These are phyloP conservation scores for Colletotrichum sp. DNA, from an alignment of 2,329 filamentous ascomycete species.

Conservation along the genomic window DNA sequence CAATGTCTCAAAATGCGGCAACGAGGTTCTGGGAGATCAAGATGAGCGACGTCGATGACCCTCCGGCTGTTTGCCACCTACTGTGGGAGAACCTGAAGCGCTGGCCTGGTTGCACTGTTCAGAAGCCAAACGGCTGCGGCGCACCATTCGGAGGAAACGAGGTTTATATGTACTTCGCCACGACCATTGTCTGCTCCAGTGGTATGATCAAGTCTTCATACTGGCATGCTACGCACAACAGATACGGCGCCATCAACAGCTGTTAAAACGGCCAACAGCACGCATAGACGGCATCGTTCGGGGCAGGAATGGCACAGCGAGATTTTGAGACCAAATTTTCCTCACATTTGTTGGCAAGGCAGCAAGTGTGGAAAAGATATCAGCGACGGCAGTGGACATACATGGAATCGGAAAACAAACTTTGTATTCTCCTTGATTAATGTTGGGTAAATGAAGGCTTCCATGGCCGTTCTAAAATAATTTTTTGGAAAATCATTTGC, in stretches of 20 bases:
- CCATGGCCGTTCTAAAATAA: no score
- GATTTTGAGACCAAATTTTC: not conserved
- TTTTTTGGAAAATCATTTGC: no score
- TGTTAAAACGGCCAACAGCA: not conserved
- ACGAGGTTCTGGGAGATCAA: not conserved
- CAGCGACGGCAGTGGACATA: accelerated
- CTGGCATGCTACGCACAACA: not conserved
- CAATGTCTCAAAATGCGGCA: not conserved
- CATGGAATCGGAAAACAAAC: accelerated
- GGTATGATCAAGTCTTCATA: not conserved
- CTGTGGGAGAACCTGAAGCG: not conserved
- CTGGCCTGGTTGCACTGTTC: not conserved
- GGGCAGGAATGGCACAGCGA: accelerated
- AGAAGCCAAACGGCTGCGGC: not conserved
- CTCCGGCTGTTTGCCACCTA: not conserved
- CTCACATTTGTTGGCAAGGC: not conserved
- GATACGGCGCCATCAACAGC: not conserved
- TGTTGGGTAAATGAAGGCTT: not conserved
- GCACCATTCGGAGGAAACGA: not conserved
- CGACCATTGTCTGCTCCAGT: not conserved
- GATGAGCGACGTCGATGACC: not conserved
- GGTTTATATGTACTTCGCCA: not conserved
- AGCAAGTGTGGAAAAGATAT: not conserved
- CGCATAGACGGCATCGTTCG: accelerated
- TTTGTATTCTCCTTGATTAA: not conserved